Evolutionary conservation across 2,329 filamentous ascomycete species (phyloP).

Genomic region (Aspergillus sp.): DNA sequence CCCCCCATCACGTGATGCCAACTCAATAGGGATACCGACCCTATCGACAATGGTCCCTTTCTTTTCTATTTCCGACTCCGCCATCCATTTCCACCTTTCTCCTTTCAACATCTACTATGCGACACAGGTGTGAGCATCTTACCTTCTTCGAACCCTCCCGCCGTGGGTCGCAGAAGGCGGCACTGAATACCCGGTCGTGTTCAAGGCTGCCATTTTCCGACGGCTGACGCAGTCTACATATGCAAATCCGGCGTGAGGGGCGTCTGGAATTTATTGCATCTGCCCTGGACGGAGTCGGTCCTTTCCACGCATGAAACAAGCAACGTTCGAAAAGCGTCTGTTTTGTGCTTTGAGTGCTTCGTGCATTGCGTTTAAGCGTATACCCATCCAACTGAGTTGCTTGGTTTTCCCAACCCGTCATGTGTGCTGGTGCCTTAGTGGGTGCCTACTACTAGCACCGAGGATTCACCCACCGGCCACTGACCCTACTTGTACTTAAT

Average conservation of each 20-base stretch:
- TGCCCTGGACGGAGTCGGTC: constrained; percentile 3
- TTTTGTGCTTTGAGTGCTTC: constrained; percentile 20
- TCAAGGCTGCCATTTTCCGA: neutral
- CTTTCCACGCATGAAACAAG: constrained; percentile 16
- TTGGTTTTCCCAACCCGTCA: neutral
- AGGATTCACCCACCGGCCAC: neutral
- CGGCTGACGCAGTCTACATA: constrained; percentile 5
- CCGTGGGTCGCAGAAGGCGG: constrained; percentile 1
- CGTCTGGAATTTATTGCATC: neutral
- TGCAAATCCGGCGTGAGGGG: constrained; percentile 12
- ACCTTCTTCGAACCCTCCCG: neutral
- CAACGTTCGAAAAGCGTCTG: constrained; percentile 17
- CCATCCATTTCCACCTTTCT: constrained; percentile 8
- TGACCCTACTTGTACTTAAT: neutral
- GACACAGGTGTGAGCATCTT: constrained; percentile 12
- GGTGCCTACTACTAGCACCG: constrained; percentile 3
- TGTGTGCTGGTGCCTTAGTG: neutral
- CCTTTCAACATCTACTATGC: neutral
- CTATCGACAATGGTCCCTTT: neutral
- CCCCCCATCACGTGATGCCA: constrained; percentile 7
- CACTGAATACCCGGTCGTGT: constrained; percentile 1
- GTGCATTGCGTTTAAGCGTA: constrained; percentile 29
- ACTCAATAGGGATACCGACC: neutral
- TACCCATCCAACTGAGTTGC: constrained; percentile 18
- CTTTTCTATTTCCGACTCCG: neutral